phyloP scores from a whole-genome alignment of 2,329 filamentous ascomycete genomes.

The Xylariomycetidae sp. region DNA sequence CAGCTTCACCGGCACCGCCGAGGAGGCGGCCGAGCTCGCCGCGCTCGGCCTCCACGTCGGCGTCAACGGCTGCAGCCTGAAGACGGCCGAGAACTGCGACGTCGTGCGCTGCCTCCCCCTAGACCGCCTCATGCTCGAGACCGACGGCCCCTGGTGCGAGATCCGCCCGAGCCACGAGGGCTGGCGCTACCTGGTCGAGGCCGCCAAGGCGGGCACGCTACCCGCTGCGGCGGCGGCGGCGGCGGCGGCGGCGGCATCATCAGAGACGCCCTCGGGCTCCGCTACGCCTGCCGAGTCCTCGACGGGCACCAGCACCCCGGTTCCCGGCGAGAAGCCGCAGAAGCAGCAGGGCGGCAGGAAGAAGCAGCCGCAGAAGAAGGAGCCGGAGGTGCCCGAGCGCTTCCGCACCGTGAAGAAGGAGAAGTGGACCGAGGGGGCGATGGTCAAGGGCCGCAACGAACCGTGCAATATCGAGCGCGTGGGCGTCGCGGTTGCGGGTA shows the following conservation, averaged over 20 bases:
- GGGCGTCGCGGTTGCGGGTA: constrained; percentile 78
- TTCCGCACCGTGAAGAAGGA: constrained; percentile 93
- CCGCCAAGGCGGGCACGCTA: constrained; percentile 15
- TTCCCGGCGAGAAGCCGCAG: constrained; percentile 8
- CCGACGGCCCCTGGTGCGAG: constrained; percentile 96
- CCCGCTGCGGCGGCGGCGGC: too few relatives aligned
- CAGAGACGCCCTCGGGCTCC: constrained; percentile 10
- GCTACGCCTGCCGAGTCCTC: constrained; percentile 7
- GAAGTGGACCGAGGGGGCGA: constrained; percentile 78
- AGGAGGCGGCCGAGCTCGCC: constrained; percentile 77
- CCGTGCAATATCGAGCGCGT: constrained; percentile 81
- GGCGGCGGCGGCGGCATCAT: constrained; percentile 1
- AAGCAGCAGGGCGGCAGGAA: constrained; percentile 23
- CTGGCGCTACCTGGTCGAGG: constrained; percentile 57
- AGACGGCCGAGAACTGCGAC: constrained; percentile 83
- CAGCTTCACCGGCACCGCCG: constrained; percentile 83
- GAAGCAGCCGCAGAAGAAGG: constrained; percentile 49
- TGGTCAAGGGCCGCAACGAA: constrained; percentile 95
- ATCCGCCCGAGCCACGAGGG: constrained; percentile 85
- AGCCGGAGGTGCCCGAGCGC: constrained; percentile 61
- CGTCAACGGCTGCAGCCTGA: constrained; percentile 95
- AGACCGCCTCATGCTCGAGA: constrained; percentile 84
- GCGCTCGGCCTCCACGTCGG: constrained; percentile 81
- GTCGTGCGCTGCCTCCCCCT: constrained; percentile 77
- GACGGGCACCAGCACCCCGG: constrained; percentile 1